Evolutionary conservation across 106 monocot genomes (phyloP), one percentile per base, ranked within the genome.

Genomic region (Apostasia ramifera): DNA sequence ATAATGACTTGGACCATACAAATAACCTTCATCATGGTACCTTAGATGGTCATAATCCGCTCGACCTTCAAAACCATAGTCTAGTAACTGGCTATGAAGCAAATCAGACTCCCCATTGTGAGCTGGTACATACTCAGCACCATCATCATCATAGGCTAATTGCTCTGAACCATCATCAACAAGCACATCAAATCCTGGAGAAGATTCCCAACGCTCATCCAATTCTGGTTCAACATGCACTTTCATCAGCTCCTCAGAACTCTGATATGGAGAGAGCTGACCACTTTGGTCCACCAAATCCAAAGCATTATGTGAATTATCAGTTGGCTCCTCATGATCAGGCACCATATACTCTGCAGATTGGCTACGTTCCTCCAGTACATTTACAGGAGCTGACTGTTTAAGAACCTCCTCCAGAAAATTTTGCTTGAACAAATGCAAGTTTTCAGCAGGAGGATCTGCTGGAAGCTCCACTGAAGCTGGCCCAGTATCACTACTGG

Each of bases 101-200:
- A 66, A 47, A 64, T 82, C 62, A 38, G 79, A 59, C 43, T 76
- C 81, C 26, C 63, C 60, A 40, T 75, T 75, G 10, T 66, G 80
- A 40, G 54, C 68, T 51, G 77, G 58, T 44, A 70, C 50, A 47
- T 82, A 74, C n/a, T 80, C 80, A 59, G 41, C 60, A 59, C 26
- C 26, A 66, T 87, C 77, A 55, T 80, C 80, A 38, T 78, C 77
- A 61, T 75, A 71, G 11, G 59, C 70, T 53, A 76, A 54, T 38
- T 79, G 82, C 41, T 82, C 61, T 14, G 79, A 73, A 1, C 70
- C 82, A 71, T 73, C 73, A 76, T 77, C 82, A 13, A 76, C 79
- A 61, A 86, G 82, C 9, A 86, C 86, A 67, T 86, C 82, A 74
- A 86, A 82, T 44, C 82, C 86, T 3, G 86, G 79, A 43, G 86